Conservation (phyloP, 1,284 basidiomycete species). For the Irpex rosettiformis region DNA sequence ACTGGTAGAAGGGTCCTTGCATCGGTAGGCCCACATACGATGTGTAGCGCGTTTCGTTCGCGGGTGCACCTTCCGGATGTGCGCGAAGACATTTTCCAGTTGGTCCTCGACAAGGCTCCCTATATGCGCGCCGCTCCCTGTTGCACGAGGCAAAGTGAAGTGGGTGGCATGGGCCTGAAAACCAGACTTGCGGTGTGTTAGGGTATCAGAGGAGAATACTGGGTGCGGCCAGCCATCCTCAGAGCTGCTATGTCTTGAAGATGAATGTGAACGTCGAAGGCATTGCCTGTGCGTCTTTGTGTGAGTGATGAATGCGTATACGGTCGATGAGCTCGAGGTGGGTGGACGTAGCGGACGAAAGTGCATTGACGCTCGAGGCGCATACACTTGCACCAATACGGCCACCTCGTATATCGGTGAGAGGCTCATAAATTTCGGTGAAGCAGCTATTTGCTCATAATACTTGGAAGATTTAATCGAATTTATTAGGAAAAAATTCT, state of each 20-base stretch:
- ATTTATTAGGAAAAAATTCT: too few relatives aligned
- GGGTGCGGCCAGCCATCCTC: constrained; percentile 8
- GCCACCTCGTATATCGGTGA: background rate
- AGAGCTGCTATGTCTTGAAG: background rate
- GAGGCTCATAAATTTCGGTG: background rate
- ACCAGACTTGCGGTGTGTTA: constrained; percentile 23
- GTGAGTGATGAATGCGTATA: background rate
- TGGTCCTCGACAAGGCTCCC: constrained; percentile 3
- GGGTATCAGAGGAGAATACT: constrained; percentile 17
- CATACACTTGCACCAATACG: background rate
- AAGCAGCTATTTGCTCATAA: too few relatives aligned
- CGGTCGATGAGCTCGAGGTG: background rate
- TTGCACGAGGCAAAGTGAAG: background rate
- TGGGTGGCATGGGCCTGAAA: constrained; percentile 23
- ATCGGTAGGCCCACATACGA: constrained; percentile 29
- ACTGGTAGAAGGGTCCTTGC: background rate
- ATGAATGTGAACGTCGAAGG: background rate
- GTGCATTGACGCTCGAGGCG: background rate
- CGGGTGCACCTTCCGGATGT: constrained; percentile 17
- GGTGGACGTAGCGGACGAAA: background rate
- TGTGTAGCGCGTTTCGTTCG: constrained; percentile 28
- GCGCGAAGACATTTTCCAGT: constrained; percentile 17
- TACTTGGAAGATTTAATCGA: too few relatives aligned
- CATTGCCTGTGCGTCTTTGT: background rate
- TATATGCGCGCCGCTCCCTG: background rate